Evolutionary conservation across 768 basidiomycete species (phyloP), one percentile per base, ranked within the genome.

Genomic region (Serendipita vermifera): DNA sequence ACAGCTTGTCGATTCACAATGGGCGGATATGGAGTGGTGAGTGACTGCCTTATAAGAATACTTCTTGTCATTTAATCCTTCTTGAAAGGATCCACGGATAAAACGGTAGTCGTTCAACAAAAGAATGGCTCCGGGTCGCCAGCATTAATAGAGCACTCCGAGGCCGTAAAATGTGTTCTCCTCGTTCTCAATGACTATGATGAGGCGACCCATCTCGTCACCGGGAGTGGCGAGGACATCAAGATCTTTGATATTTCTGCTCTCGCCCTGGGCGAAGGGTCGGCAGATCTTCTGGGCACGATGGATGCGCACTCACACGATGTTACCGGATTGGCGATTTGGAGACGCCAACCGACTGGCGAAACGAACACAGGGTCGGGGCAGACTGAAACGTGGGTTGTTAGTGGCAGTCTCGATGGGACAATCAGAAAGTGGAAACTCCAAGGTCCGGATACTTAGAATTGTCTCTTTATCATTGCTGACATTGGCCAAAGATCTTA

Each of bases 271-370:
- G 46, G 15, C 24, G 75, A 81, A 24, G 81, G 82, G 61, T n/a
- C 55, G 5, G 82, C 82, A 1, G 85, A 85, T 58, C 68, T 87
- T 27, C 66, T 91, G n/a, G 72, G 75, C 26, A 79, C 81, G 62
- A 69, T 87, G 9, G 87, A 96, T 61, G 92, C 80, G 4, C 94
- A 97, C 64, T 89, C 84, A 80, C 89, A 89, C 61, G 89, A 96
- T 62, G 82, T 97, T 14, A 85, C 79, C 3, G 80, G 77, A 3
- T 69, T 98, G 54, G 75, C 76, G 27, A 70, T 83, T 9, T 96
- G 91, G 90, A 69, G 77, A 61, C 75, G 81, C 27, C 71, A 66
- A 55, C 71, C 70, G n/a, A n/a, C n/a, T n/a, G n/a, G n/a, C 5
- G 65, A 68, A 27, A 73, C 72, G 6, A 70, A 70, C 24, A 76